Evolutionary conservation across 257 asterid genomes (phyloP).

Genomic region (Petunia secreta): DNA sequence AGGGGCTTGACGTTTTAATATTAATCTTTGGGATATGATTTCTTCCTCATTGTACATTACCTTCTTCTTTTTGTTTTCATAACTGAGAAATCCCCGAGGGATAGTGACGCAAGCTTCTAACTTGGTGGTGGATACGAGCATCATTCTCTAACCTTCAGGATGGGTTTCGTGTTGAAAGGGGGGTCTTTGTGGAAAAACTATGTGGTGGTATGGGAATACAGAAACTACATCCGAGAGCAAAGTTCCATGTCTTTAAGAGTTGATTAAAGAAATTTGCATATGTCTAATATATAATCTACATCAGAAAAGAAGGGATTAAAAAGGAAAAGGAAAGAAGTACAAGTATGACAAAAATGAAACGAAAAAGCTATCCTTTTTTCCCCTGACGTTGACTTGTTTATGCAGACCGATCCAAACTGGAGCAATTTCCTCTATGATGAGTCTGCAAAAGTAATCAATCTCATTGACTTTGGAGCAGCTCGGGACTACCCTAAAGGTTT

Average conservation of each 20-base stretch:
- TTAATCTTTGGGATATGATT: background rate
- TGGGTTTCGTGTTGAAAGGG: background rate
- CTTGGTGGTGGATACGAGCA: background rate
- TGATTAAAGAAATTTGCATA: background rate
- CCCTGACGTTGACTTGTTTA: constrained; percentile 33
- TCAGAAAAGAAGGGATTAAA: background rate
- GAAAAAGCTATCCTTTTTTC: background rate
- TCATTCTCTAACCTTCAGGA: background rate
- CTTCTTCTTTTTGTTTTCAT: background rate
- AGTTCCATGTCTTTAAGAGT: background rate
- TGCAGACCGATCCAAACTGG: constrained; percentile 99
- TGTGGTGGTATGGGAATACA: constrained; percentile 9
- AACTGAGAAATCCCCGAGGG: no score
- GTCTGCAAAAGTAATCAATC: constrained; percentile 62
- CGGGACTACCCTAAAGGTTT: constrained; percentile 79
- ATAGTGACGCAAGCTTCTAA: no score
- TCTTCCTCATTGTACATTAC: constrained; percentile 10
- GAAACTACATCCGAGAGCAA: background rate
- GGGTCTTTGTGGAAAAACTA: constrained; percentile 1
- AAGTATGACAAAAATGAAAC: background rate
- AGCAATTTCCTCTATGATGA: constrained; percentile 85
- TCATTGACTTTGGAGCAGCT: constrained; percentile 97
- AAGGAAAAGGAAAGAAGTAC: constrained; percentile 20
- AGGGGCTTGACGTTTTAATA: background rate
- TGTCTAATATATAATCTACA: background rate